Evolutionary conservation across 2,329 filamentous ascomycete genomes (phyloP), one percentile per base, ranked within the genome.

Genomic region (Apiospora kogelbergensis): DNA sequence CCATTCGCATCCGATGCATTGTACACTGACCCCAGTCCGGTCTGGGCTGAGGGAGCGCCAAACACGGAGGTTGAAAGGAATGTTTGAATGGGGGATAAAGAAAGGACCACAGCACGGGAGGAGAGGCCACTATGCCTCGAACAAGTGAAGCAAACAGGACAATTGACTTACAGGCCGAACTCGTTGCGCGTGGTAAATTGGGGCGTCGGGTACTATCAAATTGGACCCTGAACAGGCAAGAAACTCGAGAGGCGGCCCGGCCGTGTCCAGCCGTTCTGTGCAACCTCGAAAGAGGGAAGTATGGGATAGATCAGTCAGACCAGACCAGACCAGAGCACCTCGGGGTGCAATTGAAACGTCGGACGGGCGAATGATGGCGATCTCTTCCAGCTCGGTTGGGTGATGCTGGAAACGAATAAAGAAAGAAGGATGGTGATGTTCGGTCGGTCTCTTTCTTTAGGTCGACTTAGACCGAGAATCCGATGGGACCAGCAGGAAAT

Each of bases 31-130:
- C 53, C 53, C 53, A 60, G 53, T 11, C 53, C 53, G 53, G 53
- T 17, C 53, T 60, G 53, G 15, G 53, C 53, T 33, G 53, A 37
- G 53, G 30, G 30, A n/a, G 53, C 26, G 30, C 53, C 53, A 60
- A 60, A 60, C 53, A 57, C 53, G 53, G 53, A 60, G 30, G 30
- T n/a, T 60, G 53, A 37, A 60, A 60, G 53, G 53, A 60, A 37
- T 37, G 53, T 60, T 60, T 60, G 53, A 60, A 37, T n/a, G 30
- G 20, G 30, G 20, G 15, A 60, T 60, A 60, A 60, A 60, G 53
- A 60, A 37, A 60, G 53, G 24, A 33, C 9, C 46, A n/a, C 22
- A 9, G 26, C 26, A 37, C 26, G 53, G 53, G 53, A 60, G 26
- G 26, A 33, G 53, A 60, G 30, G 53, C 30, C 53, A 20, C 33